Base-by-base conservation (phyloP, 768 basidiomycete genomes). In the Tylopilus subfusipes region DNA sequence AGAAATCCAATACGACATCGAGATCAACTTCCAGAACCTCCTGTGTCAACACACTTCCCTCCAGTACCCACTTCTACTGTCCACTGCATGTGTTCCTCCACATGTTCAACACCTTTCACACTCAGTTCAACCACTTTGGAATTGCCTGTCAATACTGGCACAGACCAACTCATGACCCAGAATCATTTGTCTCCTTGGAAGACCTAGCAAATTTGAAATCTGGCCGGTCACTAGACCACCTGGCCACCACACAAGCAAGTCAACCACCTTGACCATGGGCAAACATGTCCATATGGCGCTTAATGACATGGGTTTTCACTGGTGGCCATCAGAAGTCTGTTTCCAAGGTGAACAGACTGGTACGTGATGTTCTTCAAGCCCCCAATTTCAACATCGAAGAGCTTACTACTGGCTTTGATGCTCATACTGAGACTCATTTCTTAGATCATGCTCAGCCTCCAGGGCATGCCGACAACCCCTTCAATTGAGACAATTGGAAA, bases 181-280 rank as follows among this genome's bases (percentile, higher is more conserved):
- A 55, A 7, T 25, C 11, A 4, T 38, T 46, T 25, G 31, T 54
- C 24, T 10, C 18, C 25, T 34, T 16, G 2, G 22, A 29, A 5
- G 33, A 54, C 16, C 21, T 54, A n/a, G 42, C 47, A 10, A 29
- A 33, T 12, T 13, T 13, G 31, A 33, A 12, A 33, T 33, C 12
- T 12, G 12, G 12, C 31, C 31, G 13, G 31, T 33, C 31, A 13
- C 31, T 12, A 5, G 12, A 12, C 31, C 31, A 33, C 31, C 31
- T 12, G 11, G 12, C 31, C 31, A 33, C 31, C 31, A 33, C 31
- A 13, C 44, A 21, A 19, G 5, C 25, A 27, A 27, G 2, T 6
- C 11, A 12, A 8, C 3, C 34, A 36, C 58, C 60, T 6, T 61
- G 60, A 58, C 60, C 58, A 10, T 61, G 58, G 54, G 24, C 4